Evolutionary conservation across 495 filamentous ascomycete species (phyloP).

Genomic region (Chaetomium cochliodes): DNA sequence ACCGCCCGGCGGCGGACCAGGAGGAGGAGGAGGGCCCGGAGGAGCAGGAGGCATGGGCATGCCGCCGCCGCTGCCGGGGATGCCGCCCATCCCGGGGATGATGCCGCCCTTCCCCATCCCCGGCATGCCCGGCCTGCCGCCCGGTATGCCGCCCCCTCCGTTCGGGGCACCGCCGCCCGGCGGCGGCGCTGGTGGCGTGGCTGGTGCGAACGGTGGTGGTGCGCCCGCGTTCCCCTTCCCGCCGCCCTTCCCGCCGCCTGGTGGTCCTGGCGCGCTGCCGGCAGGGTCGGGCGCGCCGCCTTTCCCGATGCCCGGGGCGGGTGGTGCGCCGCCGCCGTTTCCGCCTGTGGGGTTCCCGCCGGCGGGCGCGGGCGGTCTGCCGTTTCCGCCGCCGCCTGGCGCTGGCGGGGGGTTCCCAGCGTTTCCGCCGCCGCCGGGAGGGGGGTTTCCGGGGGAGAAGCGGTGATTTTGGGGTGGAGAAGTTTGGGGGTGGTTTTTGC

Average conservation of each 20-base stretch:
- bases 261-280: neutral
- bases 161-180: neutral
- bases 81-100: conserved; percentile 48
- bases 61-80: conserved; percentile 21
- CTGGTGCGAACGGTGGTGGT: too few species aligned
- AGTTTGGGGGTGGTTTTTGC: neutral
- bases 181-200: neutral
- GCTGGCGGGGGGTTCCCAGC: conserved; percentile 10
- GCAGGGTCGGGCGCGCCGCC: conserved; percentile 17
- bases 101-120: conserved; percentile 33
- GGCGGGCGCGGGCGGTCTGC: conserved; percentile 13
- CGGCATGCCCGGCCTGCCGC: conserved; percentile 37
- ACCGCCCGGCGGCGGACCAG: too few species aligned
- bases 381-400: conserved; percentile 17
- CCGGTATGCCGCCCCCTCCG: conserved; percentile 5
- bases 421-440: conserved; percentile 38
- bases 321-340: conserved; percentile 30
- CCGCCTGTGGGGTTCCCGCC: conserved; percentile 37
- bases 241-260: neutral
- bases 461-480: conserved; percentile 19
- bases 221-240: conserved; percentile 5
- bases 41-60: neutral
- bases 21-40: too few species aligned
- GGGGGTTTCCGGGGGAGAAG: conserved; percentile 36
- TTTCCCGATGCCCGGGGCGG: conserved; percentile 48